These are phyloP conservation scores for Saraca asoca DNA, from an alignment of 331 rosid species.

Conservation along the genomic window DNA sequence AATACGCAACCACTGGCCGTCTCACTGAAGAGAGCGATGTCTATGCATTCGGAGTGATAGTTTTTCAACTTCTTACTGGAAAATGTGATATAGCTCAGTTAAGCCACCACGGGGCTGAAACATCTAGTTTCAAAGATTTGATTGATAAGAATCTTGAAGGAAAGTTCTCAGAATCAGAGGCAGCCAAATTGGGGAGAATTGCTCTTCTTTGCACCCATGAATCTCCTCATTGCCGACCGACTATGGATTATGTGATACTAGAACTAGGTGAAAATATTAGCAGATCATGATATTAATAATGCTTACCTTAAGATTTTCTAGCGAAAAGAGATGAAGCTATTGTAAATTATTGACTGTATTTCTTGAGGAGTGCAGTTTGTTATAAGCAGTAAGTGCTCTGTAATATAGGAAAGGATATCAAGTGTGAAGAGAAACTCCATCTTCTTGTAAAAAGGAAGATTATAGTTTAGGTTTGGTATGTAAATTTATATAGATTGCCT, in stretches of 20 bases:
- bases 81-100: slow-evolving; percentile 47
- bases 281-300: slow-evolving; percentile 14
- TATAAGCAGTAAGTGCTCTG: not conserved
- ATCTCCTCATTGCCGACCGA: slow-evolving; percentile 59
- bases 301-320: slow-evolving; percentile 21
- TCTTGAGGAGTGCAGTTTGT: too few species aligned
- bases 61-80: slow-evolving; percentile 80
- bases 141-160: slow-evolving; percentile 74
- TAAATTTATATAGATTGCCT: not conserved
- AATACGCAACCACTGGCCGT: slow-evolving; percentile 69
- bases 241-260: slow-evolving; percentile 54
- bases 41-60: slow-evolving; percentile 80
- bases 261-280: slow-evolving; percentile 44
- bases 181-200: slow-evolving; percentile 55
- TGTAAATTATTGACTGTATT: not conserved
- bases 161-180: slow-evolving; percentile 64
- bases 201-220: slow-evolving; percentile 74
- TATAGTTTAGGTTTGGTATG: not conserved
- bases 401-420: not conserved
- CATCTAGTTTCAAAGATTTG: slow-evolving; percentile 45
- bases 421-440: slow-evolving; percentile 1
- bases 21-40: slow-evolving; percentile 74
- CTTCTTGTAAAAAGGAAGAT: not conserved
- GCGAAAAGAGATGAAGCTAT: slow-evolving; percentile 29
- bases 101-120: slow-evolving; percentile 47